Evolutionary conservation across 805 yeast species (phyloP), one percentile per base, ranked within the genome.

Genomic region (Scheffersomyces stipitis): DNA sequence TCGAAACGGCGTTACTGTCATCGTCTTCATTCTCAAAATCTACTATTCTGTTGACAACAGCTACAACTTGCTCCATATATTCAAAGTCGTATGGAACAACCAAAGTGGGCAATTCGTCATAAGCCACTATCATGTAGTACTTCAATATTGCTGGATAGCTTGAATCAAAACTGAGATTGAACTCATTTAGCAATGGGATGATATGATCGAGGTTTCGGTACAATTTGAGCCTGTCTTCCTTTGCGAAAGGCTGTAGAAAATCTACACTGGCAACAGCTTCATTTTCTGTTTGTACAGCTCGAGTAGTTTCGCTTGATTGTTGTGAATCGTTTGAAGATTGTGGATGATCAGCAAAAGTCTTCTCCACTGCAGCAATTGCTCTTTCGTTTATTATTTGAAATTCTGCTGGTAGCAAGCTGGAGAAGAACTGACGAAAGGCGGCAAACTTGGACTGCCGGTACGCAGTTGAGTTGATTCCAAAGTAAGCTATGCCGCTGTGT

Each of bases 11-110:
- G 7, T 20, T 10, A 20, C 10, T 20, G 7, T 20, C 24, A 14
- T 45, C 38, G 5, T 49, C 60, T 15, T 44, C 45, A 26, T 57
- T 55, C 37, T 60, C 66, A 35, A 50, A 64, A 16, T 64, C 62
- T 4, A 56, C 51, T 5, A 68, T 51, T 5, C 33, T 41, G 18
- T 52, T 49, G 1, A 63, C 47, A 12, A 49, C 40, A 3, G 30
- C 22, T 10, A 44, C 50, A 12, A 64, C 42, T 2, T 36, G 32
- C 14, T 43, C 46, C 7, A 65, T 43, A 38, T 48, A 62, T n/a
- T 37, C 34, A 18, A 42, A 43, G 40, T 65, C 69, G 2, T 36
- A 33, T 1, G 37, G 17, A 0, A 33, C 28, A 1, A 55, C 48
- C 13, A 38, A 13, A 2, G 52, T 49, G 5, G 60, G 53, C 5